Percentiles rank a stretch among this genome's conserved stretches.
Evolutionary conservation across 2,329 filamentous ascomycete species (phyloP).

Genomic region (Lachnellula hyalina): DNA sequence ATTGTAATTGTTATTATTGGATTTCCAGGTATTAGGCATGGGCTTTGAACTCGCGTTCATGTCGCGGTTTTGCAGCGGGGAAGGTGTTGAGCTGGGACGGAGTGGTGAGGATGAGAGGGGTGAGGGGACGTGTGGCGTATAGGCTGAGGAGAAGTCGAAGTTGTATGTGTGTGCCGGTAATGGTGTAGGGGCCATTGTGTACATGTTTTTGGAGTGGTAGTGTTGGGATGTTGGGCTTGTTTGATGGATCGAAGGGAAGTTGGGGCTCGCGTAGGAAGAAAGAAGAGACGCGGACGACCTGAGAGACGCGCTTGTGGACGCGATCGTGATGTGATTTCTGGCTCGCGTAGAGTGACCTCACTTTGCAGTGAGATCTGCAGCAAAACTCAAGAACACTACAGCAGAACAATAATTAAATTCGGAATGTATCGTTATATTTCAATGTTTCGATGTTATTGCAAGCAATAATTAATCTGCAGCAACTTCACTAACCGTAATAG

Average conservation of each 20-base stretch:
- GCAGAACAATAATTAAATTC: too few species aligned
- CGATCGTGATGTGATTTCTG: neutral
- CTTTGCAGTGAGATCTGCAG: neutral
- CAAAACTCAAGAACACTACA: too few species aligned
- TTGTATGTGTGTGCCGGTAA: constrained; percentile 7
- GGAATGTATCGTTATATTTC: too few species aligned
- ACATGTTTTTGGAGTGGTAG: constrained; percentile 20
- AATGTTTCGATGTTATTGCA: too few species aligned
- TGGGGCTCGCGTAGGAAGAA: neutral
- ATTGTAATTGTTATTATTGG: neutral
- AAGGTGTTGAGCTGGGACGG: constrained; percentile 44
- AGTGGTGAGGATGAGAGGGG: constrained; percentile 56
- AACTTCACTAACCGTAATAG: too few species aligned
- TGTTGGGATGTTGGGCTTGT: neutral
- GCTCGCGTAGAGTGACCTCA: neutral
- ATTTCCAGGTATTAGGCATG: constrained; percentile 29
- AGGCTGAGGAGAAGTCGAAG: constrained; percentile 2
- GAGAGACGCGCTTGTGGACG: constrained; percentile 11
- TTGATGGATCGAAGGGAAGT: constrained; percentile 4
- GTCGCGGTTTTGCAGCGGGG: constrained; percentile 40
- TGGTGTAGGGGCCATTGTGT: constrained; percentile 16
- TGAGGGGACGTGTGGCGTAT: constrained; percentile 44
- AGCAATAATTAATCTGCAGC: too few species aligned
- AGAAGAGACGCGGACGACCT: constrained; percentile 3
- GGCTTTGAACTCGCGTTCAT: constrained; percentile 33